Conservation (phyloP, 1,284 basidiomycete genomes). For the Farysia itapuensis region DNA sequence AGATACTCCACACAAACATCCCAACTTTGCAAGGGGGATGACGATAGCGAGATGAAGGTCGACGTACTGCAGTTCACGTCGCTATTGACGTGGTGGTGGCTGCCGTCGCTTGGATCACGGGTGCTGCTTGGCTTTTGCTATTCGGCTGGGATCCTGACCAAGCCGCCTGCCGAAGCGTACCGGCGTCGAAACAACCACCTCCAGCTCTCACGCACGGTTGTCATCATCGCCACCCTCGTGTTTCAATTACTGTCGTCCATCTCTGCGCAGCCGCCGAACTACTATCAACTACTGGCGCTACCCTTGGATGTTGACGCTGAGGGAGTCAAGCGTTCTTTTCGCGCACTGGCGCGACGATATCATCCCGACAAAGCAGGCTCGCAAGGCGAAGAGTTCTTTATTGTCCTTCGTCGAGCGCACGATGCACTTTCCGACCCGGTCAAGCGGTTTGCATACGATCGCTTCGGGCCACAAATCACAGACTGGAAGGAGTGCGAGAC, state of each 20-base stretch:
- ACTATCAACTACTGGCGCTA: slow-evolving; percentile 74
- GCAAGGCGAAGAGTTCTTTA: slow-evolving; percentile 71
- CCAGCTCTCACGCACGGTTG: slow-evolving; percentile 62
- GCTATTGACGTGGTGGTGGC: slow-evolving; percentile 31
- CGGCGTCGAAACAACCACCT: slow-evolving; percentile 8
- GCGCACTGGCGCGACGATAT: slow-evolving; percentile 71
- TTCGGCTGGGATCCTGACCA: slow-evolving; percentile 5
- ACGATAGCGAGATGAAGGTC: slow-evolving; percentile 9
- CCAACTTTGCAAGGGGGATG: too few relatives aligned
- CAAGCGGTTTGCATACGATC: slow-evolving; percentile 80
- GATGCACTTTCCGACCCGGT: slow-evolving; percentile 77
- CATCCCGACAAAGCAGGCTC: slow-evolving; percentile 78
- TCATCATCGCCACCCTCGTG: slow-evolving; percentile 71
- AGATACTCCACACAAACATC: too few relatives aligned
- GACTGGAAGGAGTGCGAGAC: slow-evolving; percentile 71
- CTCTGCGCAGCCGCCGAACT: slow-evolving; percentile 68
- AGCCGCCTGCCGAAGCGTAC: slow-evolving; percentile 2
- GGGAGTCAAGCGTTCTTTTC: slow-evolving; percentile 72
- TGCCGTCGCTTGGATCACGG: slow-evolving; percentile 23
- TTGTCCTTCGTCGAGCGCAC: slow-evolving; percentile 73
- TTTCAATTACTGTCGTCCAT: slow-evolving; percentile 69
- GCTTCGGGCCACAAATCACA: slow-evolving; percentile 76
- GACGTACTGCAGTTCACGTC: slow-evolving; percentile 15
- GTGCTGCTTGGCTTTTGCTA: slow-evolving; percentile 14
- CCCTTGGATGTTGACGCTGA: slow-evolving; percentile 68